phyloP scores from a whole-genome alignment of 75 land plant genomes.

The Picea glauca region DNA sequence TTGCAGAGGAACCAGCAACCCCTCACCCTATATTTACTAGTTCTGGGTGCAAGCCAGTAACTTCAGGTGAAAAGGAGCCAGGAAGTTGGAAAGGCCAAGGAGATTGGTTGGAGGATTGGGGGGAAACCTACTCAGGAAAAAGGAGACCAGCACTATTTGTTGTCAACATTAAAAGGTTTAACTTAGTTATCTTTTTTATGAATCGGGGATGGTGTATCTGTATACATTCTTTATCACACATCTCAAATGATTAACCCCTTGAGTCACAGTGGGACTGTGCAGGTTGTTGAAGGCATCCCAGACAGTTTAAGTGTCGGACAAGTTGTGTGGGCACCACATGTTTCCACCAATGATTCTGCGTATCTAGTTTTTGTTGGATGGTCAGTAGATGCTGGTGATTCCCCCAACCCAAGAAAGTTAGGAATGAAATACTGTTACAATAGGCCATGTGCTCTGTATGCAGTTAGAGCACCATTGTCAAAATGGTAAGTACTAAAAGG shows the following conservation, averaged over 20 bases:
- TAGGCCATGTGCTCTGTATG: slow-evolving; percentile 88
- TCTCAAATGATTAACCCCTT: neutral
- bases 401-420: slow-evolving; percentile 56
- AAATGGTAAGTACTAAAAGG: neutral
- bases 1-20: slow-evolving; percentile 84
- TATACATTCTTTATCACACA: neutral
- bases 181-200: neutral
- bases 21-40: slow-evolving; percentile 57
- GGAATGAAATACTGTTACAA: slow-evolving; percentile 95
- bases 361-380: slow-evolving; percentile 94
- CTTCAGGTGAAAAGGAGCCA: slow-evolving; percentile 47
- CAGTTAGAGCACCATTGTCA: slow-evolving; percentile 37
- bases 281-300: slow-evolving; percentile 59
- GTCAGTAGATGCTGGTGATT: slow-evolving; percentile 43
- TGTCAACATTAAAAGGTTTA: slow-evolving; percentile 57
- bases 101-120: slow-evolving; percentile 96
- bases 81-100: slow-evolving; percentile 96
- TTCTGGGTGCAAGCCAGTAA: slow-evolving; percentile 43
- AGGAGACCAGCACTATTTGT: slow-evolving; percentile 76
- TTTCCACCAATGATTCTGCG: slow-evolving; percentile 12
- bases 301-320: slow-evolving; percentile 78
- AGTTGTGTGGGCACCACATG: slow-evolving; percentile 87
- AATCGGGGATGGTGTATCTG: neutral
- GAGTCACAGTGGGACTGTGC: slow-evolving; percentile 73
- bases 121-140: slow-evolving; percentile 87